A percentile compares a stretch with the other conserved stretches of the same genome.
Conservation (phyloP, 345 rosid genomes). For the Microthlaspi erraticum region DNA sequence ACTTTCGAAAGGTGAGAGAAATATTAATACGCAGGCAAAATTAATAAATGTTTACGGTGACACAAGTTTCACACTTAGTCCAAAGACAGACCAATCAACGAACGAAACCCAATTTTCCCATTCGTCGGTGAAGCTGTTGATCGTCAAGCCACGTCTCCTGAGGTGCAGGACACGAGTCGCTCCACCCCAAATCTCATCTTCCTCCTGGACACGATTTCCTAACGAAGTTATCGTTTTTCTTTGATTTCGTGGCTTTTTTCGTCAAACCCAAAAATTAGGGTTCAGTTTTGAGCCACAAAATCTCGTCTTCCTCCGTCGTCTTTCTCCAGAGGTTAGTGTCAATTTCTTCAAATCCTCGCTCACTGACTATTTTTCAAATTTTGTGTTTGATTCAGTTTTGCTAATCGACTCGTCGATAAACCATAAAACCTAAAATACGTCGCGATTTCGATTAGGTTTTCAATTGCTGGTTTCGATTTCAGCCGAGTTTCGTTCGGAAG, state of each 20-base stretch:
- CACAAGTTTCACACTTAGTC: conserved; percentile 9
- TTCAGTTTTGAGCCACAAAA: conserved; percentile 13
- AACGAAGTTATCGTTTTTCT: neutral
- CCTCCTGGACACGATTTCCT: neutral
- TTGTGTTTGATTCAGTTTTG: conserved; percentile 20
- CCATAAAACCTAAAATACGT: conserved; percentile 10
- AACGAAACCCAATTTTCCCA: neutral
- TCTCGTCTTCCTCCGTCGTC: conserved; percentile 19
- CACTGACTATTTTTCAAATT: conserved; percentile 14
- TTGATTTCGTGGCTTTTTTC: neutral
- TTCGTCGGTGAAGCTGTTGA: conserved; percentile 26
- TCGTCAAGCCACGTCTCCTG: conserved; percentile 31
- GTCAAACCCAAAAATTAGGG: conserved; percentile 22
- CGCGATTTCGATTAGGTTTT: conserved; percentile 6
- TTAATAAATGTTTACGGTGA: conserved; percentile 1
- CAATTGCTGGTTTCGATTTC: neutral
- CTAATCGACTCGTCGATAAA: conserved; percentile 9
- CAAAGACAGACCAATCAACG: conserved; percentile 30
- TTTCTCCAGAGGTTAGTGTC: conserved; percentile 17
- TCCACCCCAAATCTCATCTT: neutral
- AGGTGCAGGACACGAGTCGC: conserved; percentile 32
- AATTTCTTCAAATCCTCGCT: conserved; percentile 7
- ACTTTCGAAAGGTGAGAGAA: neutral
- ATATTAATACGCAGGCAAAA: neutral
- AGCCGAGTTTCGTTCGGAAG: neutral